Conservation (phyloP, 768 basidiomycete genomes). For the Lactifluus subvellereus region DNA sequence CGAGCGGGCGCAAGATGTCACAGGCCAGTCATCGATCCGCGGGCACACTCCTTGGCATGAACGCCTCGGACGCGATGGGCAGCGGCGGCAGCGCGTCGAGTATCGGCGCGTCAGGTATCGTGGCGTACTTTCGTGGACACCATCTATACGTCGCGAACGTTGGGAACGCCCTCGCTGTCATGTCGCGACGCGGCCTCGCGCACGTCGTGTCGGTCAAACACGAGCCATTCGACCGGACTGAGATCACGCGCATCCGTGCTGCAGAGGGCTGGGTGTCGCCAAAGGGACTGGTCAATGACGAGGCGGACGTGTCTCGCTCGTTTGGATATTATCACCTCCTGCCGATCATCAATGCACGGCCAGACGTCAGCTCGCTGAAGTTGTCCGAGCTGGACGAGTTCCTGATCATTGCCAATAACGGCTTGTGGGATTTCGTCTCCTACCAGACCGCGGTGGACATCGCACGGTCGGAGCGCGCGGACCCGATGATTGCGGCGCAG, state of each 20-base stretch:
- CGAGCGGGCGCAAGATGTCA: conserved; percentile 60
- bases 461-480: conserved; percentile 62
- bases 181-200: conserved; percentile 72
- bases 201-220: conserved; percentile 73
- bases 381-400: conserved; percentile 88
- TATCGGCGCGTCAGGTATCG: conserved; percentile 77
- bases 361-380: conserved; percentile 63
- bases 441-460: conserved; percentile 97
- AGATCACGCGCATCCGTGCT: conserved; percentile 80
- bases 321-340: conserved; percentile 91
- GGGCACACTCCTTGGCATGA: conserved; percentile 30
- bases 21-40: conserved; percentile 38
- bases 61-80: conserved; percentile 30
- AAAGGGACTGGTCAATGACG: conserved; percentile 85
- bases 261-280: conserved; percentile 96
- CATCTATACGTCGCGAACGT: conserved; percentile 86
- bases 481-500: conserved; percentile 90
- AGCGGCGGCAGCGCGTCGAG: conserved; percentile 43
- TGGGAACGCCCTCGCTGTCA: conserved; percentile 82
- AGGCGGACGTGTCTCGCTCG: conserved; percentile 84
- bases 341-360: conserved; percentile 86
- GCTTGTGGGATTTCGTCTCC: conserved; percentile 90
- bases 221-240: conserved; percentile 81
- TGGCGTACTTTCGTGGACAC: conserved; percentile 75
- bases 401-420: conserved; percentile 89